Evolutionary conservation across 495 filamentous ascomycete genomes (phyloP), one percentile per base, ranked within the genome.

Genomic region (Astrothelium macrocarpum): DNA sequence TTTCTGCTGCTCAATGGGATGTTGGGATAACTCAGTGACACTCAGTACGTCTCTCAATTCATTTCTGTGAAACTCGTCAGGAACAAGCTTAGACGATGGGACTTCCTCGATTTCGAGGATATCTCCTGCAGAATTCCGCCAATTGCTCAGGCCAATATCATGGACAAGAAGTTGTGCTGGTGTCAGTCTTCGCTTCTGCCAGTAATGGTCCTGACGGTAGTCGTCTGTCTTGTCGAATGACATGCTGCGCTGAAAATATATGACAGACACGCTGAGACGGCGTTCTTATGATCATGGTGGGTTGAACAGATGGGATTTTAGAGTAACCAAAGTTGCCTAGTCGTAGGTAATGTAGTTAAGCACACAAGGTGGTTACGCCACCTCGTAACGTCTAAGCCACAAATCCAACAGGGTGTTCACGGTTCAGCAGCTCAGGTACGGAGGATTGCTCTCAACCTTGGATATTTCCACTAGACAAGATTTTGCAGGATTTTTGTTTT

Each of bases 141-240:
- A 67, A 60, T 60, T 26, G 46, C 66, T 71, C 4, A 73, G 62
- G 2, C 69, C 66, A 16, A 77, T 63, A 49, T 77, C 75, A 60
- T 76, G 68, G 32, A 77, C 70, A 34, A 75, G 71, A 16, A 77
- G 42, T 61, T 76, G 74, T 1, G 70, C 64, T 1, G 75, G 75
- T 10, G 72, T 74, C 9, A 76, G 62, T 1, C 69, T 70, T 12
- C 71, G 68, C 34, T 66, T 68, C n/a, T 64, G 39, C 75, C 75
- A 77, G 43, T 67, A 68, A 0, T 58, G n/a, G 58, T 75, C 71
- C 1, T 68, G 59, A 2, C 71, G 65, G 65, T 68, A 76, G 59
- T 76, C 49, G 25, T 56, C 49, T 10, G 49, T 12, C 49, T 29
- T 56, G 7, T 56, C 49, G 20, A 29, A 28, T 56, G 49, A 29